Conservation (phyloP, 345 rosid species). For the Eucalyptus lansdowneana region DNA sequence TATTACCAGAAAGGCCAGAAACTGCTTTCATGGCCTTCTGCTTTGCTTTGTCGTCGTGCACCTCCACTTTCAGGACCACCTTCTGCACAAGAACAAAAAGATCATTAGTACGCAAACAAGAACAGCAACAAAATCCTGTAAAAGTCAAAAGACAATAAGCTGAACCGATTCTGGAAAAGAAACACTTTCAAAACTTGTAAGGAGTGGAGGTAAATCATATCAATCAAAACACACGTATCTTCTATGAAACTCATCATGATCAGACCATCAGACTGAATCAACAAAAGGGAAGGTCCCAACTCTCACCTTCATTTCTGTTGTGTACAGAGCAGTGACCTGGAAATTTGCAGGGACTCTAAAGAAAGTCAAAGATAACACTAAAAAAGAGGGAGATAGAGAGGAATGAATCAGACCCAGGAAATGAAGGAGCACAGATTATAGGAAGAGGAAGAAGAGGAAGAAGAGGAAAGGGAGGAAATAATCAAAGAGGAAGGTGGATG, state of each 20-base stretch:
- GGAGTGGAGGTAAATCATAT: neutral
- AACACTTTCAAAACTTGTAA: neutral
- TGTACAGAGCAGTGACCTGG: neutral
- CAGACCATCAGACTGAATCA: neutral
- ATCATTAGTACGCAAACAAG: neutral
- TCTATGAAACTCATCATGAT: neutral
- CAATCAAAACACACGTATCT: neutral
- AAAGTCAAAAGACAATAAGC: neutral
- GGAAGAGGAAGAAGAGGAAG: neutral
- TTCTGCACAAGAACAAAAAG: slow-evolving; percentile 26
- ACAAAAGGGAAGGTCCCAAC: neutral
- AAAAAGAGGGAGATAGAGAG: neutral
- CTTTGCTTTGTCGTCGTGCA: slow-evolving; percentile 36
- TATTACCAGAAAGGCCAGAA: slow-evolving; percentile 29
- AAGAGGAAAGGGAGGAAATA: neutral
- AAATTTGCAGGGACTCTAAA: neutral
- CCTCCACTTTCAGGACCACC: slow-evolving; percentile 39
- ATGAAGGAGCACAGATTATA: neutral
- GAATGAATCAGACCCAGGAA: neutral
- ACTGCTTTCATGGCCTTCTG: slow-evolving; percentile 42
- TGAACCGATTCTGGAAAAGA: neutral
- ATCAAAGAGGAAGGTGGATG: neutral
- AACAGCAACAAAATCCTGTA: neutral
- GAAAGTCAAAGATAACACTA: neutral
- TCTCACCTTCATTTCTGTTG: neutral